Evolutionary conservation across 2,329 filamentous ascomycete genomes (phyloP), one percentile per base, ranked within the genome.

Genomic region (Pleurostoma richardsiae): DNA sequence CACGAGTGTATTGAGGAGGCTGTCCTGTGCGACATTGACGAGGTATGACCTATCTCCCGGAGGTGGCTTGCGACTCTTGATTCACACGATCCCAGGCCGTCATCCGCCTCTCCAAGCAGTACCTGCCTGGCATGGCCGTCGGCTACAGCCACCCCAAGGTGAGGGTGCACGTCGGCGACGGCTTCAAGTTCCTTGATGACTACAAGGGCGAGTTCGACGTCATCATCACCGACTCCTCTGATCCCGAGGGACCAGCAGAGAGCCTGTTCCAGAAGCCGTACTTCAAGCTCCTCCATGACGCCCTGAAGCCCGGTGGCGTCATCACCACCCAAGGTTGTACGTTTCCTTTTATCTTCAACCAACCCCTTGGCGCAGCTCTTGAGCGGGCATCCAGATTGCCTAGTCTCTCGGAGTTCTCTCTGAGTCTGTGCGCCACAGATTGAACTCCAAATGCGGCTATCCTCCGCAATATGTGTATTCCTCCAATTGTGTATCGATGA

Each of bases 241-340:
- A 99, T 69, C 94, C 94, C 47, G 94, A 97, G 69, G 94, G 94
- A 54, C 94, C 94, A 30, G 94, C 94, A 58, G 91, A 97, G 82
- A 86, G 82, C 62, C 82, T 99, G 56, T 99, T 99, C 86, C 83
- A 97, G 82, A 96, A 96, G 80, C 86, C 90, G 52, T 99, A 99
- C 82, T 99, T 97, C 72, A 80, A 96, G 80, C 85, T 99, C 58
- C 82, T 99, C 53, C 79, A 86, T 69, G 88, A 85, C 64, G 94
- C 94, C 61, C 84, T 97, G 60, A 85, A 88, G 58, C 90, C 96
- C 63, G 92, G 91, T 73, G 94, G 94, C 77, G 90, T 99, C 66
- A 97, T 99, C 75, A 92, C 90, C 73, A 99, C 94, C 68, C 94
- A 99, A 96, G 94, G 94, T 99, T 95, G 90, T 95, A 90, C 82